phyloP scores from a whole-genome alignment of 306 rosid genomes.

The Quillaja saponaria region DNA sequence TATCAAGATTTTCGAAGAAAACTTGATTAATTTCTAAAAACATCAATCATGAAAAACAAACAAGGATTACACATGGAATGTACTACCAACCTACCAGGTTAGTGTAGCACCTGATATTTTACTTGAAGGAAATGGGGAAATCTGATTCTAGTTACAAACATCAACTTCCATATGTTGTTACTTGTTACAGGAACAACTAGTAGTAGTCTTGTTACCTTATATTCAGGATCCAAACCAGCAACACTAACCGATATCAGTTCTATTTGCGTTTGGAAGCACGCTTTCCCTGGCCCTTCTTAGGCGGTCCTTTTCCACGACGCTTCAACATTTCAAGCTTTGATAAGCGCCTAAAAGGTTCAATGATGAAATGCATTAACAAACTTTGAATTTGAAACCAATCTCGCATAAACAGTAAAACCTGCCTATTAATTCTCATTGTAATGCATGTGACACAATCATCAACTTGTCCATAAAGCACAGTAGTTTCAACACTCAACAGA shows the following conservation, averaged over 20 bases:
- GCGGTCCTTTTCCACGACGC: constrained; percentile 93
- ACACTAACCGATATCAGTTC: constrained; percentile 21
- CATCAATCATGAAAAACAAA: constrained; percentile 4
- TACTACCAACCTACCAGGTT: constrained; percentile 19
- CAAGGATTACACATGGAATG: not conserved
- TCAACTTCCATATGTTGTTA: constrained; percentile 16
- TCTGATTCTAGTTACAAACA: constrained; percentile 6
- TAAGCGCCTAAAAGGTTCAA: constrained; percentile 56
- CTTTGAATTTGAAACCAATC: constrained; percentile 15
- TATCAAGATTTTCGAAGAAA: not conserved
- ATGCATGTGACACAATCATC: constrained; percentile 25
- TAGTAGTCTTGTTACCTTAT: constrained; percentile 18
- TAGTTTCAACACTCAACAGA: constrained; percentile 7
- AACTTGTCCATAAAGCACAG: not conserved
- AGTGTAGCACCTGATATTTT: constrained; percentile 13
- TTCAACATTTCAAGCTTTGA: constrained; percentile 89
- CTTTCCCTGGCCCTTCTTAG: constrained; percentile 91
- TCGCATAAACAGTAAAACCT: constrained; percentile 6
- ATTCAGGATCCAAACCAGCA: constrained; percentile 11
- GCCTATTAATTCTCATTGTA: not conserved
- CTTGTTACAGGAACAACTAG: constrained; percentile 21
- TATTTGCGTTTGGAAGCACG: constrained; percentile 85
- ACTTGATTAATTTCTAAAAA: constrained; percentile 11
- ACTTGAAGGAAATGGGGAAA: not conserved
- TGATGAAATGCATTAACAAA: constrained; percentile 10